Conservation (phyloP, 169 alveolate species). For the Plasmodium malariae region DNA sequence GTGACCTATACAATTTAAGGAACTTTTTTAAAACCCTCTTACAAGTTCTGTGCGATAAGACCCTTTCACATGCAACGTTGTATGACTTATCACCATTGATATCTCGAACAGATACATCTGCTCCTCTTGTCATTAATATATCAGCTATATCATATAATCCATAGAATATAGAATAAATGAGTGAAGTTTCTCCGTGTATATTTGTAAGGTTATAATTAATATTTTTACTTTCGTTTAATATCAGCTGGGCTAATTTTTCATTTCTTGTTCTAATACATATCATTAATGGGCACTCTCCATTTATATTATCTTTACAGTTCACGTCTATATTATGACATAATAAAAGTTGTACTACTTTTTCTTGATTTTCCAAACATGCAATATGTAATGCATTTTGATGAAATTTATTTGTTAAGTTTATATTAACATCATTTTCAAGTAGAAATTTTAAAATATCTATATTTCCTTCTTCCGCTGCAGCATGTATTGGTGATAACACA, state of each 20-base stretch:
- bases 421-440: constrained; percentile 79
- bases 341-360: constrained; percentile 72
- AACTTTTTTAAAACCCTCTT: constrained; percentile 71
- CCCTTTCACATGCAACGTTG: constrained; percentile 78
- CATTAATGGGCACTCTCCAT: constrained; percentile 91
- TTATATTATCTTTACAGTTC: constrained; percentile 81
- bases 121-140: constrained; percentile 75
- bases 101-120: constrained; percentile 70
- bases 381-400: constrained; percentile 86
- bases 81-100: constrained; percentile 75
- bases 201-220: constrained; percentile 78
- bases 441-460: constrained; percentile 82
- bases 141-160: constrained; percentile 74
- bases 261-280: constrained; percentile 89
- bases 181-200: constrained; percentile 77
- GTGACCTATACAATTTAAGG: constrained; percentile 69
- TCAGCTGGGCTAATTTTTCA: constrained; percentile 83
- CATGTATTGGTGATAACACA: constrained; percentile 85
- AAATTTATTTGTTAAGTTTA: constrained; percentile 77
- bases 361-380: constrained; percentile 84
- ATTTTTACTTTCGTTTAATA: constrained; percentile 80
- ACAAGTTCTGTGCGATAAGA: constrained; percentile 65
- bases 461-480: constrained; percentile 89
- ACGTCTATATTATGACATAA: constrained; percentile 72
- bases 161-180: constrained; percentile 68